Percentiles rank a stretch among this genome's conserved stretches.
Conservation (phyloP, 2,329 filamentous ascomycete species). For the Parastagonospora avenae region DNA sequence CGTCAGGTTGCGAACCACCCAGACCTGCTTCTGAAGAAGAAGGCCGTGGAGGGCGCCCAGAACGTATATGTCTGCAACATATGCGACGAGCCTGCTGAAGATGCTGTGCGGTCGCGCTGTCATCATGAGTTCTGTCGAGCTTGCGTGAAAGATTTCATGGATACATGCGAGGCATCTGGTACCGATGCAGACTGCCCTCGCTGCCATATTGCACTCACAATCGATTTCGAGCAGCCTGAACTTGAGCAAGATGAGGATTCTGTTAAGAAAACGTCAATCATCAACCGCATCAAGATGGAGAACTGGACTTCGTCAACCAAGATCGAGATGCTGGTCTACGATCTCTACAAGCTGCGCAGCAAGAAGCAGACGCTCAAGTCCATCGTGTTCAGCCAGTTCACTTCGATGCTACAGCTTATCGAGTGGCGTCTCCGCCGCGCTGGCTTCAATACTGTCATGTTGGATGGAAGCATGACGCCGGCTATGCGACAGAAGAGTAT, state of each 20-base stretch:
- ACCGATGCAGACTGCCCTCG: conserved; percentile 75
- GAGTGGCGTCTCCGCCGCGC: conserved; percentile 95
- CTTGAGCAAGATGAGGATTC: conserved; percentile 87
- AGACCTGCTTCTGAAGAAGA: conserved; percentile 87
- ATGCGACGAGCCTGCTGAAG: conserved; percentile 94
- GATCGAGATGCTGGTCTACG: conserved; percentile 94
- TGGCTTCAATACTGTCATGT: conserved; percentile 98
- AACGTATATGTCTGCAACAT: conserved; percentile 92
- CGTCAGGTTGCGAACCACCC: conserved; percentile 96
- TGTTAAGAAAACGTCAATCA: conserved; percentile 95
- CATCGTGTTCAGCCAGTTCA: conserved; percentile 97
- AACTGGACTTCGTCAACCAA: conserved; percentile 98
- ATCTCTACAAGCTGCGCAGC: conserved; percentile 87
- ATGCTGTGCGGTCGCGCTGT: conserved; percentile 89
- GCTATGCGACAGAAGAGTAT: conserved; percentile 92
- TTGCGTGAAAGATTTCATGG: conserved; percentile 80
- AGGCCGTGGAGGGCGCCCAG: conserved; percentile 77
- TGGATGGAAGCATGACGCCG: conserved; percentile 96
- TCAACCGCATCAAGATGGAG: conserved; percentile 98
- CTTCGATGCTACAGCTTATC: conserved; percentile 94
- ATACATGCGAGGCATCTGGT: conserved; percentile 70
- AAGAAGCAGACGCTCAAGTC: conserved; percentile 95
- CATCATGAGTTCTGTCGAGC: conserved; percentile 89
- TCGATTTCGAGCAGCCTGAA: conserved; percentile 93
- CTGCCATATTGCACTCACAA: conserved; percentile 86